Conservation (phyloP, 495 filamentous ascomycete genomes). For the Penicillium angulare region DNA sequence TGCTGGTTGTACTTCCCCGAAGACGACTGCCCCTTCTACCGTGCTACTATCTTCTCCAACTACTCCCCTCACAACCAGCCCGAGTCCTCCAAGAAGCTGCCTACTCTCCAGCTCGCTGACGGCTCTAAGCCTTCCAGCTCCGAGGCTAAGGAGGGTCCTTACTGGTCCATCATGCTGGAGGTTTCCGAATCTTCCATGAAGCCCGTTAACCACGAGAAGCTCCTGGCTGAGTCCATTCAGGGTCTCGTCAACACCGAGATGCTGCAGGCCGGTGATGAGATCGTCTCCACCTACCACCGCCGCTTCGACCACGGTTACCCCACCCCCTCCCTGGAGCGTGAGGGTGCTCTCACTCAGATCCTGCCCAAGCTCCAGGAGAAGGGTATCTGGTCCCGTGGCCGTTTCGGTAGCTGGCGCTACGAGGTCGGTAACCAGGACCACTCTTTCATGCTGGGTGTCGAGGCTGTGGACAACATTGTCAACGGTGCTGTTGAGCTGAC, state of each 20-base stretch:
- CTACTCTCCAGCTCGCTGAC: slow-evolving; percentile 80
- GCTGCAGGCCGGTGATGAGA: slow-evolving; percentile 86
- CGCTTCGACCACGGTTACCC: slow-evolving; percentile 99
- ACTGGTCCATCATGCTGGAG: slow-evolving; percentile 99
- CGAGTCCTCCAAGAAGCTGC: slow-evolving; percentile 72
- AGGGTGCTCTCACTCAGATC: slow-evolving; percentile 88
- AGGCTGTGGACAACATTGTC: slow-evolving; percentile 94
- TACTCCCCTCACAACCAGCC: slow-evolving; percentile 99
- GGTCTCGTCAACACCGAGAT: slow-evolving; percentile 97
- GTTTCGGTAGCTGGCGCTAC: slow-evolving; percentile 98
- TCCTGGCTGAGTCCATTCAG: slow-evolving; percentile 88
- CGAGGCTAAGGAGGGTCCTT: slow-evolving; percentile 78
- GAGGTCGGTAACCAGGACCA: slow-evolving; percentile 98
- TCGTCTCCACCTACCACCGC: slow-evolving; percentile 98
- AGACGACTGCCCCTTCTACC: slow-evolving; percentile 98
- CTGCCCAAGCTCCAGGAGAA: slow-evolving; percentile 87
- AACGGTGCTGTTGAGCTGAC: slow-evolving; percentile 94
- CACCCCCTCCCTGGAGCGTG: slow-evolving; percentile 90
- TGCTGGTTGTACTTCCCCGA: slow-evolving; percentile 99
- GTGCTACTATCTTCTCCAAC: slow-evolving; percentile 99
- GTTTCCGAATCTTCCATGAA: slow-evolving; percentile 96
- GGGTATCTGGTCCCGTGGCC: slow-evolving; percentile 93
- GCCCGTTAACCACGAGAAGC: slow-evolving; percentile 77
- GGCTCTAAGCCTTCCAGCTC: slow-evolving; percentile 71
- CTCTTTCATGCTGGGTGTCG: slow-evolving; percentile 97